Evolutionary conservation across 331 rosid species (phyloP).

Genomic region (Quercus lobata): DNA sequence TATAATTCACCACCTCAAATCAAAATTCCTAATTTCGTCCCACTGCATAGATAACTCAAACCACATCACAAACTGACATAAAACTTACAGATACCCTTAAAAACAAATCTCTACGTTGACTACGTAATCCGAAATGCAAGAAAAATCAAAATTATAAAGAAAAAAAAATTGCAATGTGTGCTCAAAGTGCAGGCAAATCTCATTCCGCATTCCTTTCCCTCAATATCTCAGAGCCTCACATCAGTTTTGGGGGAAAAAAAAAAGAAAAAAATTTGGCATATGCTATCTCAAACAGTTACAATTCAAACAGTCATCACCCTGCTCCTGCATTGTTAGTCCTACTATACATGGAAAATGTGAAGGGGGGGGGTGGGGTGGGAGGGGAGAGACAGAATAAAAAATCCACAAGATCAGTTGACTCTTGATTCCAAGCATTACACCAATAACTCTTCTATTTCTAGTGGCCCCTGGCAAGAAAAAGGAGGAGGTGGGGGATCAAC

Average conservation of each 20-base stretch:
- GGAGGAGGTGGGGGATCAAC: slow-evolving; percentile 84
- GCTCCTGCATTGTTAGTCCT: slow-evolving; percentile 46
- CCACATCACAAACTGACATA: no score
- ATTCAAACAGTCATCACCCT: slow-evolving; percentile 20
- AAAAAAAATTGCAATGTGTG: no score
- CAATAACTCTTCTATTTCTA: slow-evolving; percentile 22
- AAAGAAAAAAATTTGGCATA: slow-evolving; percentile 9
- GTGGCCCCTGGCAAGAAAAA: slow-evolving; percentile 19
- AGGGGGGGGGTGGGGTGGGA: no score
- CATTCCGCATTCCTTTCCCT: slow-evolving; percentile 1
- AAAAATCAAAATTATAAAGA: neutral
- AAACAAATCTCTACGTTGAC: no score
- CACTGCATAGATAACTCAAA: no score
- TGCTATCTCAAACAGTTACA: slow-evolving; percentile 6
- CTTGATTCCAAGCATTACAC: slow-evolving; percentile 22
- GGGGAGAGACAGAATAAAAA: neutral
- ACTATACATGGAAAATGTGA: slow-evolving; percentile 26
- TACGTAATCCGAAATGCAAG: neutral
- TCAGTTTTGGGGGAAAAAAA: neutral
- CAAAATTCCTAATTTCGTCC: no score
- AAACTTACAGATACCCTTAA: no score
- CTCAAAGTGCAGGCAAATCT: slow-evolving; percentile 10
- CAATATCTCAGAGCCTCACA: slow-evolving; percentile 17
- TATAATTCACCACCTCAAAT: no score
- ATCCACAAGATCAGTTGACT: slow-evolving; percentile 23